Percentiles rank a stretch among this genome's conserved stretches.
Conservation (phyloP, 1,284 basidiomycete species). For the Cerrena zonata region DNA sequence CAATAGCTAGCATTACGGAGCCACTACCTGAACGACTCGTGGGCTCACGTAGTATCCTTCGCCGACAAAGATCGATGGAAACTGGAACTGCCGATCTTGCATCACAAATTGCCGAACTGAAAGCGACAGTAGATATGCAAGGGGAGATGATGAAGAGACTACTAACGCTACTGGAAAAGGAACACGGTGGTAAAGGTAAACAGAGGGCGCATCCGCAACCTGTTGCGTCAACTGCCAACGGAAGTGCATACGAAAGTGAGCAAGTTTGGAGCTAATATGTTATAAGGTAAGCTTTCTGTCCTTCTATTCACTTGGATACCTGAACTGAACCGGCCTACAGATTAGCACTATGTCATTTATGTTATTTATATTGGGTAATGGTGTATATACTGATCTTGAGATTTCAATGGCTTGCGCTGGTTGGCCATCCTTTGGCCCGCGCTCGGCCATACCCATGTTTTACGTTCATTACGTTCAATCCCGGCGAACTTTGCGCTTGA, state of each 20-base stretch:
- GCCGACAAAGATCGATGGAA: slow-evolving; percentile 11
- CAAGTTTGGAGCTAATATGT: neutral
- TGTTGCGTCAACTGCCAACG: neutral
- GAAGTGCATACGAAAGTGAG: neutral
- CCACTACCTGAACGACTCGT: slow-evolving; percentile 14
- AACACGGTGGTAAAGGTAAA: slow-evolving; percentile 14
- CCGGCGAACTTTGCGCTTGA: no score
- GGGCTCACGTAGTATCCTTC: slow-evolving; percentile 19
- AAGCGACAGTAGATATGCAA: slow-evolving; percentile 48
- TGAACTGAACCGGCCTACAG: no score
- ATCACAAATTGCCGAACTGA: slow-evolving; percentile 53
- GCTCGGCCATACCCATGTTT: no score
- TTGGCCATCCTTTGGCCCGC: no score
- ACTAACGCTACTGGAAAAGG: slow-evolving; percentile 33
- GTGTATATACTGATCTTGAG: no score
- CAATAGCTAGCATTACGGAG: slow-evolving; percentile 12
- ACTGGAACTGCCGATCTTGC: slow-evolving; percentile 41
- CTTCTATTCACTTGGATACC: neutral
- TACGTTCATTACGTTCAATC: no score
- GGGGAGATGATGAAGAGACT: slow-evolving; percentile 44
- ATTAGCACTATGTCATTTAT: no score
- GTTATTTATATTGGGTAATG: no score
- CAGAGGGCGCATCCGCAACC: slow-evolving; percentile 3
- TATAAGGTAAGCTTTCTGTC: neutral
- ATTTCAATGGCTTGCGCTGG: no score